Conservation (phyloP, 2,329 filamentous ascomycete genomes). For the Bipolaris zeicola region DNA sequence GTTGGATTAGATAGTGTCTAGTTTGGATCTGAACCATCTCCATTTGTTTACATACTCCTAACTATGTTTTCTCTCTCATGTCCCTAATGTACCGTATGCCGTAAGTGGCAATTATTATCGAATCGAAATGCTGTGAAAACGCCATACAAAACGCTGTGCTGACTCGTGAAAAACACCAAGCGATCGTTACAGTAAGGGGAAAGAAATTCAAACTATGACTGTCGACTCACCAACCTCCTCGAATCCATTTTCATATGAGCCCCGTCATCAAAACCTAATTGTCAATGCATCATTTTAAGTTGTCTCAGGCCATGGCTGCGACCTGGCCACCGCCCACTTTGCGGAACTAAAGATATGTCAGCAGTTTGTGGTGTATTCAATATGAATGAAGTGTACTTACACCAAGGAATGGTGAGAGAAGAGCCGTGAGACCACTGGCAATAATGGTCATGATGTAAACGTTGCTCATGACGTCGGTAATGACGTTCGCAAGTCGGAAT, state of each 20-base stretch:
- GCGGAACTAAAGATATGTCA: neutral
- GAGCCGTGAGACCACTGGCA: neutral
- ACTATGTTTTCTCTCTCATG: too few relatives aligned
- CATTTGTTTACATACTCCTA: too few relatives aligned
- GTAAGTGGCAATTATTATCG: too few relatives aligned
- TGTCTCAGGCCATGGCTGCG: neutral
- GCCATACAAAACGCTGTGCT: too few relatives aligned
- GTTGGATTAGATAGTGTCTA: too few relatives aligned
- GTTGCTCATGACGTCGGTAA: slow-evolving; percentile 8
- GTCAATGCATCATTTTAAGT: neutral
- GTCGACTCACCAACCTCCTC: too few relatives aligned
- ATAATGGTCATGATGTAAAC: slow-evolving; percentile 9
- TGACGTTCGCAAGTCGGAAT: slow-evolving; percentile 1
- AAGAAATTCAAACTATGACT: neutral
- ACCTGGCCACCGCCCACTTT: neutral
- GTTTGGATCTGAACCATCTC: too few relatives aligned
- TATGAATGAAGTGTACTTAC: neutral
- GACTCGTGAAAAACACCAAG: too few relatives aligned
- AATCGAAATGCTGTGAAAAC: too few relatives aligned
- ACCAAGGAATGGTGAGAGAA: slow-evolving; percentile 1
- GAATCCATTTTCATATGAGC: too few relatives aligned
- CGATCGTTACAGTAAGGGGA: too few relatives aligned
- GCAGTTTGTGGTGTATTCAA: neutral
- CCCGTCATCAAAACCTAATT: neutral
- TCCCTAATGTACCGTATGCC: too few relatives aligned